Evolutionary conservation across 768 basidiomycete genomes (phyloP), one percentile per base, ranked within the genome.

Genomic region (Pulveroboletus sp.): DNA sequence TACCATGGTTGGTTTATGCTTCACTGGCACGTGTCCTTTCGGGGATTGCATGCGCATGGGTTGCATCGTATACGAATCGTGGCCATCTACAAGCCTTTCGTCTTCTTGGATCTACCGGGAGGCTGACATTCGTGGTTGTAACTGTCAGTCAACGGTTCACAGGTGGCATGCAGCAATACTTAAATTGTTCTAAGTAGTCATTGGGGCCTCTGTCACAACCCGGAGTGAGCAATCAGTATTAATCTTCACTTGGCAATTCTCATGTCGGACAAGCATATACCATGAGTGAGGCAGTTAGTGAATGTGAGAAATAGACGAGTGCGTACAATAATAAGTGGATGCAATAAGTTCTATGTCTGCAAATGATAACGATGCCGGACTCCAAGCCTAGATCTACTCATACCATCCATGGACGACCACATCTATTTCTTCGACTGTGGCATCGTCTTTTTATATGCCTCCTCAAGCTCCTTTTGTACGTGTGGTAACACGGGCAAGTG

Each of bases 391-490:
- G 23, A 20, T 46, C 34, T 43, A 31, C 32, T 11, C 40, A 31
- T 27, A n/a, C n/a, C 29, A 5, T 11, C 13, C 13, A 24, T 25
- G 27, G 27, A 29, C 8, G 47, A 38, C n/a, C 36, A n/a, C 20
- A 16, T 67, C 74, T 86, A 89, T 72, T 87, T 86, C 76, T 87
- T 89, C 37, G 74, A 67, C 50, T 79, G 75, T 34, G 81, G 79
- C 43, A 86, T 68, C 38, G 85, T 82, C 77, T 90, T 92, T 67
- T 81, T 82, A 65, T 93, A 87, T 13, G 84, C 88, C 27, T 90
- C 91, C 64, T 88, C 84, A 52, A 97, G 81, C 47, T 97, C 94
- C 64, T 81, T 84, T 70, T 98, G 95, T 16, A 93, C 69, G 58
- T 87, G 81, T 5, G 90, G 86, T 48, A 94, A 72, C 6, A 97